A percentile compares a stretch with the other conserved stretches of the same genome.
phyloP scores from a whole-genome alignment of 192 early-diverging fungal genomes.

The Oehlia diaphana region DNA sequence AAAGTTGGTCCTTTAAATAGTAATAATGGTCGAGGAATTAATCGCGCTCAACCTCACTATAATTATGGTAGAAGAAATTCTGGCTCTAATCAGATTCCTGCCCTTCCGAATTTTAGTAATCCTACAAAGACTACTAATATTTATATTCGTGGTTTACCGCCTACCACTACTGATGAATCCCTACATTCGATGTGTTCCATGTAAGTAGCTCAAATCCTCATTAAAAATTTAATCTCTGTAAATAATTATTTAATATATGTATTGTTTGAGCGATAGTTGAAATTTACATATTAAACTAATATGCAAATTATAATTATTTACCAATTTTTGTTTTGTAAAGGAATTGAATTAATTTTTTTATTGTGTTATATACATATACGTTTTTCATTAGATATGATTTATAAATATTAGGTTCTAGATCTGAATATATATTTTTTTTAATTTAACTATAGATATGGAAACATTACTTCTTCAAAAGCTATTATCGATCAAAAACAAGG shows the following conservation, averaged over 20 bases:
- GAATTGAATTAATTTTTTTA: no score
- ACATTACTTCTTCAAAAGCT: conserved; percentile 77
- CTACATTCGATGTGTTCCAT: conserved; percentile 61
- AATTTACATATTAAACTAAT: not conserved
- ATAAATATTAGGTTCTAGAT: not conserved
- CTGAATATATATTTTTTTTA: not conserved
- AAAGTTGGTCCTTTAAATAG: conserved; percentile 22
- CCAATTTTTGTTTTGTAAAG: no score
- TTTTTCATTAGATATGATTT: no score
- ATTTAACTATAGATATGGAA: conserved; percentile 54
- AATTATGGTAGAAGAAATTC: conserved; percentile 30
- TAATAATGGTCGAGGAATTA: not conserved
- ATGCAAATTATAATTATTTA: not conserved
- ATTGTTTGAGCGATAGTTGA: not conserved
- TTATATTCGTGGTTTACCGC: conserved; percentile 77
- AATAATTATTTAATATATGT: not conserved
- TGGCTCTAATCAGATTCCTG: conserved; percentile 24
- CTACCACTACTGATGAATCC: conserved; percentile 65
- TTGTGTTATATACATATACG: no score
- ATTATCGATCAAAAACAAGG: conserved; percentile 79
- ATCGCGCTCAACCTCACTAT: conserved; percentile 25
- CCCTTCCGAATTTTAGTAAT: conserved; percentile 28
- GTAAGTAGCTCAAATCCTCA: conserved; percentile 45
- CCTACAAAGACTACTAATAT: conserved; percentile 65
- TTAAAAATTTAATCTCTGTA: not conserved